Evolutionary conservation across 345 rosid genomes (phyloP).

Genomic region (Balakata baccata): DNA sequence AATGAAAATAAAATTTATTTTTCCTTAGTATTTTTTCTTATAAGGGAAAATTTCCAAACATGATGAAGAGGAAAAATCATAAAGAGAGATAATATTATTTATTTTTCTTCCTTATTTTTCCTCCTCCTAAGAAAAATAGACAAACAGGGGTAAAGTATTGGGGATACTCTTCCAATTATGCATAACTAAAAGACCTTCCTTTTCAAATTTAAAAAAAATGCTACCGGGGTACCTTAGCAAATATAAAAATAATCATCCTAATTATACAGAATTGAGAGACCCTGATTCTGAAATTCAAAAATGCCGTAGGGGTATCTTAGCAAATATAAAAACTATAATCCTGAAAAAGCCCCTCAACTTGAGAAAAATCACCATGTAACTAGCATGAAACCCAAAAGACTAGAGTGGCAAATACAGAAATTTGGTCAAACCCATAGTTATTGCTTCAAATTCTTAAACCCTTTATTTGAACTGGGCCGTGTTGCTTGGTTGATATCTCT

Average conservation of each 20-base stretch:
- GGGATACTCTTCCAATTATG: background rate
- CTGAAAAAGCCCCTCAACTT: conserved; percentile 5
- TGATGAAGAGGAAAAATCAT: too few relatives aligned
- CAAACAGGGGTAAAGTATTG: too few relatives aligned
- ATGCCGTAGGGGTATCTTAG: background rate
- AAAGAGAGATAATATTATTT: too few relatives aligned
- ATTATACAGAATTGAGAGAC: background rate
- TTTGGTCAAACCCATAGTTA: conserved; percentile 2
- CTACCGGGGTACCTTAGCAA: background rate
- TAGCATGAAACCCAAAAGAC: background rate
- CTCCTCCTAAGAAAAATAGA: too few relatives aligned
- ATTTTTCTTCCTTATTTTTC: too few relatives aligned
- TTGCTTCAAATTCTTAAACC: conserved; percentile 4
- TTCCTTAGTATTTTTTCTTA: too few relatives aligned
- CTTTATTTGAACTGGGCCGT: background rate
- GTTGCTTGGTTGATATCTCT: background rate
- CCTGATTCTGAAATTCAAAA: conserved; percentile 5
- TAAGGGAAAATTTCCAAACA: too few relatives aligned
- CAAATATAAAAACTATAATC: background rate
- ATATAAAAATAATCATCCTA: background rate
- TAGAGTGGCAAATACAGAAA: conserved; percentile 10
- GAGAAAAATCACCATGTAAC: background rate
- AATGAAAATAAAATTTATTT: too few relatives aligned
- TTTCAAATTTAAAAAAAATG: background rate
- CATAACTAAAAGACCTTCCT: background rate